A percentile compares a stretch with the other conserved stretches of the same genome.
Evolutionary conservation across 768 basidiomycete species (phyloP).

Genomic region (Boletus sp.): DNA sequence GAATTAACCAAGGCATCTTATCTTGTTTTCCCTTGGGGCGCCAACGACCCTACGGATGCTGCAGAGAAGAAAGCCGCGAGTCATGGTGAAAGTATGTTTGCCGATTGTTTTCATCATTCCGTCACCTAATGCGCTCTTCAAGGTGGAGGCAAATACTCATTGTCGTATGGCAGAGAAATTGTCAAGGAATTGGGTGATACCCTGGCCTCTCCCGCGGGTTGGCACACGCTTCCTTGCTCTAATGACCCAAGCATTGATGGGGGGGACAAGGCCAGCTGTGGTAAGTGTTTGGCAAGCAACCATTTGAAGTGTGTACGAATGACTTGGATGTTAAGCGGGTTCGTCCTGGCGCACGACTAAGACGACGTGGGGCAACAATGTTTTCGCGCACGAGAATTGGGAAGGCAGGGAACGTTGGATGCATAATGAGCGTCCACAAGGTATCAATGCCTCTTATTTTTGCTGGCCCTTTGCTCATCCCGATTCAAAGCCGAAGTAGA

Average conservation of each 20-base stretch:
- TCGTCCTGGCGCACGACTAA: slow-evolving; percentile 62
- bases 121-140: not conserved
- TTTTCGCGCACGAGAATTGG: slow-evolving; percentile 95
- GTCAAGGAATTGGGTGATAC: slow-evolving; percentile 70
- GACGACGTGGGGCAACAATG: slow-evolving; percentile 88
- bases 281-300: slow-evolving; percentile 1
- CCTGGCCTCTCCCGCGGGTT: slow-evolving; percentile 83
- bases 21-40: slow-evolving; percentile 75
- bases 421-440: slow-evolving; percentile 79
- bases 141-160: slow-evolving; percentile 5
- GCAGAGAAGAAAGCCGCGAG: slow-evolving; percentile 15
- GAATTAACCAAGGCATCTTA: slow-evolving; percentile 46
- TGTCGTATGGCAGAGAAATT: slow-evolving; percentile 30
- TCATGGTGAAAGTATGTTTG: slow-evolving; percentile 19
- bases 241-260: slow-evolving; percentile 54
- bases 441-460: not conserved
- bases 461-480: not conserved
- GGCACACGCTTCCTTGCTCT: slow-evolving; percentile 79
- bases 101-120: not conserved
- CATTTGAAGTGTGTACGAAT: not conserved
- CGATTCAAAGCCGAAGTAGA: slow-evolving; percentile 5
- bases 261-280: slow-evolving; percentile 7
- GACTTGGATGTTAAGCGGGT: slow-evolving; percentile 18
- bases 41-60: slow-evolving; percentile 79
- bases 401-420: slow-evolving; percentile 65